Percentiles rank a stretch among this genome's conserved stretches.
Conservation (phyloP, 805 yeast genomes). For the Tetrapisispora fleetii region DNA sequence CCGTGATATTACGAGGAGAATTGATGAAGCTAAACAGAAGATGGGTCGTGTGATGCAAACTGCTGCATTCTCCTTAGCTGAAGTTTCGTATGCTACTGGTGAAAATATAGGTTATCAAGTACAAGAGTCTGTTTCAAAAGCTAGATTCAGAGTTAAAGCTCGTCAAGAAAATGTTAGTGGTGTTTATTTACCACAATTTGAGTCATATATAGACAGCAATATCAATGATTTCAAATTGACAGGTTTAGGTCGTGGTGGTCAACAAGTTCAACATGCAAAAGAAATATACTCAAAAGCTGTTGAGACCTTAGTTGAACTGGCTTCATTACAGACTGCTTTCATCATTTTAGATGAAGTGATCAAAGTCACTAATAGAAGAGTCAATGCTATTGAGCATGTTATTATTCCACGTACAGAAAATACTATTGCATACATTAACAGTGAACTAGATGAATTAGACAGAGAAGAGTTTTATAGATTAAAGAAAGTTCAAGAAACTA, state of each 20-base stretch:
- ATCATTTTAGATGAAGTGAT: constrained; percentile 94
- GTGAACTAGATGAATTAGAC: constrained; percentile 94
- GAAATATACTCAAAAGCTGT: constrained; percentile 89
- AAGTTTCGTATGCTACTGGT: constrained; percentile 95
- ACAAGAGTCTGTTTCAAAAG: constrained; percentile 84
- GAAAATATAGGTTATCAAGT: constrained; percentile 93
- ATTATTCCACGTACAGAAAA: constrained; percentile 96
- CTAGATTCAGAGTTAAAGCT: constrained; percentile 83
- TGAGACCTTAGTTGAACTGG: constrained; percentile 92
- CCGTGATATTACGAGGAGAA: constrained; percentile 88
- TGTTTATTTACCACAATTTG: constrained; percentile 88
- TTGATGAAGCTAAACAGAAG: constrained; percentile 90
- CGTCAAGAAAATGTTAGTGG: constrained; percentile 95
- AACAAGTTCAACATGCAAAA: constrained; percentile 92
- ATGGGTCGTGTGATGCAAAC: constrained; percentile 99
- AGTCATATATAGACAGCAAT: constrained; percentile 68
- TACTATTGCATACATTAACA: constrained; percentile 83
- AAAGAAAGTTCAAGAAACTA: constrained; percentile 93
- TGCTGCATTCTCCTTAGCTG: constrained; percentile 95
- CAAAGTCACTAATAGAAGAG: constrained; percentile 96
- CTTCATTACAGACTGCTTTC: constrained; percentile 93
- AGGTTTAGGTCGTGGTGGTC: constrained; percentile 97
- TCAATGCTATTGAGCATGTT: constrained; percentile 96
- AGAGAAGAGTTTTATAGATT: constrained; percentile 96
- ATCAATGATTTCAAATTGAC: constrained; percentile 93